These are phyloP conservation scores for Yamadazyma conglobata DNA, from an alignment of 1,139 yeast species.

Conservation along the genomic window DNA sequence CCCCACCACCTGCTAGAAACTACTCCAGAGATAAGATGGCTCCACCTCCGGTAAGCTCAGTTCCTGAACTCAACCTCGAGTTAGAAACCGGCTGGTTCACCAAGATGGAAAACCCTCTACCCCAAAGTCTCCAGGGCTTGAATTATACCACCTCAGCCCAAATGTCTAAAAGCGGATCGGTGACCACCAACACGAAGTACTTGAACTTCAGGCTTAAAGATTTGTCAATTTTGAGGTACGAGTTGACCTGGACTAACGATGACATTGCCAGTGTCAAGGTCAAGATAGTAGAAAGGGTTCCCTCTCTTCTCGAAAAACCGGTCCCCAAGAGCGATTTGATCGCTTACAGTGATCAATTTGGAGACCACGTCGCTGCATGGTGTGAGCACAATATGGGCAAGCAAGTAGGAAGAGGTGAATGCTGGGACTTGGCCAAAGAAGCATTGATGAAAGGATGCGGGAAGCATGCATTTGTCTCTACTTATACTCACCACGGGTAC, in stretches of 20 bases:
- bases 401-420: slow-evolving; percentile 68
- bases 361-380: slow-evolving; percentile 62
- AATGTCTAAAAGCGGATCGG: slow-evolving; percentile 11
- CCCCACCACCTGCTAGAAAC: slow-evolving; percentile 37
- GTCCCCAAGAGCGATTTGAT: slow-evolving; percentile 40
- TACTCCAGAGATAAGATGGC: slow-evolving; percentile 15
- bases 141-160: slow-evolving; percentile 27
- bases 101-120: slow-evolving; percentile 22
- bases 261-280: slow-evolving; percentile 18
- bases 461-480: slow-evolving; percentile 57
- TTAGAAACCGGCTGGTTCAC: slow-evolving; percentile 47
- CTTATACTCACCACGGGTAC: slow-evolving; percentile 56
- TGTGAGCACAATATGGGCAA: slow-evolving; percentile 52
- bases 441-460: slow-evolving; percentile 61
- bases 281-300: slow-evolving; percentile 36
- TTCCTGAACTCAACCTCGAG: slow-evolving; percentile 38
- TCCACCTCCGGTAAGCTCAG: slow-evolving; percentile 5
- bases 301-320: slow-evolving; percentile 45
- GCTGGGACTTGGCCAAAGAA: slow-evolving; percentile 73
- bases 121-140: slow-evolving; percentile 33
- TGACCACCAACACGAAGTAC: slow-evolving; percentile 11
- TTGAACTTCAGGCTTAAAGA: slow-evolving; percentile 47
- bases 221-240: slow-evolving; percentile 44
- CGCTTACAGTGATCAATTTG: slow-evolving; percentile 40
- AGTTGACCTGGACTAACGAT: slow-evolving; percentile 44